Conservation (phyloP, 2,329 filamentous ascomycete species). For the Exophiala sideris region DNA sequence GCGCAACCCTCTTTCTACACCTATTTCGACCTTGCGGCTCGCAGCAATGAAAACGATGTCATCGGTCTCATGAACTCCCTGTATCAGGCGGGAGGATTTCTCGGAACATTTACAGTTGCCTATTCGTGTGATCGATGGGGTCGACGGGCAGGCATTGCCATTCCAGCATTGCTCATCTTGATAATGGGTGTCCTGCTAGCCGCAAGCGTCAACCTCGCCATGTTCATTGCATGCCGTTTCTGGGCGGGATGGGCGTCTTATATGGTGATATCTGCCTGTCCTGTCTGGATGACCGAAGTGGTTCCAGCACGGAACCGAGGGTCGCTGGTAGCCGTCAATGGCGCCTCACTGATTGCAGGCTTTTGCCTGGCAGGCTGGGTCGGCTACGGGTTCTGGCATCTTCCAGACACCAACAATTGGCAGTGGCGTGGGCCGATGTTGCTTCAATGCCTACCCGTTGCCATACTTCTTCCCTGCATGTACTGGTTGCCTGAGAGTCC, state of each 20-base stretch:
- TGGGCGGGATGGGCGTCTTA: conserved; percentile 37
- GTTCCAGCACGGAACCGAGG: conserved; percentile 4
- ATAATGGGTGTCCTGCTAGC: conserved; percentile 36
- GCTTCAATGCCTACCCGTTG: conserved; percentile 12
- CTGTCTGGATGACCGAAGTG: conserved; percentile 8
- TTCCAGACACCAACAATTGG: conserved; percentile 15
- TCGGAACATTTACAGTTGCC: conserved; percentile 4
- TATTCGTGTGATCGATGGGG: conserved; percentile 32
- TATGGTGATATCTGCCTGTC: conserved; percentile 12
- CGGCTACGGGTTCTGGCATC: conserved; percentile 15
- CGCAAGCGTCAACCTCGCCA: conserved; percentile 23
- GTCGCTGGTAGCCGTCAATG: conserved; percentile 5
- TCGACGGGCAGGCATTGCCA: conserved; percentile 34
- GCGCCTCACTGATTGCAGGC: conserved; percentile 3
- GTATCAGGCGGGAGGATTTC: conserved; percentile 50
- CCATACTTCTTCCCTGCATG: conserved; percentile 30
- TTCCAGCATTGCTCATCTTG: conserved; percentile 35
- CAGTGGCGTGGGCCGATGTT: conserved; percentile 12
- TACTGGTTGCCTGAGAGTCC: conserved; percentile 55
- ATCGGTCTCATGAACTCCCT: conserved; percentile 86
- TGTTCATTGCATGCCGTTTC: conserved; percentile 35
- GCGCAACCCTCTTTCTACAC: conserved; percentile 44
- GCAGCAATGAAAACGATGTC: not conserved
- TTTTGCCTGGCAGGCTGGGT: conserved; percentile 2
- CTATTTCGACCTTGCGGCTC: conserved; percentile 12